phyloP scores from a whole-genome alignment of 2,329 filamentous ascomycete genomes.

The Talaromyces sp. region DNA sequence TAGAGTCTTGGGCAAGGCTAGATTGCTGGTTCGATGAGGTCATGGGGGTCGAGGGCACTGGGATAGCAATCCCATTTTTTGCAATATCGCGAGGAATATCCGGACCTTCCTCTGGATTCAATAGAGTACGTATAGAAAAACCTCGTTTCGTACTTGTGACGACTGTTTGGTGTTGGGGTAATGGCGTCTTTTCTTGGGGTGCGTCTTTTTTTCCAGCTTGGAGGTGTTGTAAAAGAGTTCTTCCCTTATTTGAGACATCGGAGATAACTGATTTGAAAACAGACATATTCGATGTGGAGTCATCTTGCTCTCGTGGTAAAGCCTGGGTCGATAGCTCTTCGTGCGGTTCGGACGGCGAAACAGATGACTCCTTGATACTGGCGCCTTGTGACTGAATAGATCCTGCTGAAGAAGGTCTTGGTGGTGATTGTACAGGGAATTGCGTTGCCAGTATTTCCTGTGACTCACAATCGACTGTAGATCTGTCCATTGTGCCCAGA shows the following conservation, averaged over 20 bases:
- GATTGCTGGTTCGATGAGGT: not conserved
- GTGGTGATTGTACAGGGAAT: not conserved
- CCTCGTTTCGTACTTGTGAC: not conserved
- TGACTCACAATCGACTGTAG: not conserved
- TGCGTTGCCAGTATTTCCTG: slow-evolving; percentile 5
- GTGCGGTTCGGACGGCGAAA: not conserved
- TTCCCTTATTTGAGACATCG: not conserved
- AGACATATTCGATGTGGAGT: not conserved
- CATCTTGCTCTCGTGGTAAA: not conserved
- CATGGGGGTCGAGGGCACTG: not conserved
- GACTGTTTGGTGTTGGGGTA: not conserved
- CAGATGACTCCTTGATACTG: not conserved
- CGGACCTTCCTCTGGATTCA: not conserved
- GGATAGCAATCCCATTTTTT: not conserved
- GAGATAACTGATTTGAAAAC: not conserved
- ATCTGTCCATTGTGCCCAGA: not conserved
- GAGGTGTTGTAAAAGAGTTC: slow-evolving; percentile 2
- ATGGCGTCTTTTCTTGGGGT: not conserved
- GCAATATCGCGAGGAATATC: not conserved
- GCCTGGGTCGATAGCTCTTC: slow-evolving; percentile 2
- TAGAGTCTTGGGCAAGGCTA: not conserved
- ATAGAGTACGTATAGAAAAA: not conserved
- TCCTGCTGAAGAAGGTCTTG: slow-evolving; percentile 3
- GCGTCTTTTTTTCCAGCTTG: not conserved
- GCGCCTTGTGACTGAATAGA: slow-evolving; percentile 5